Conservation (phyloP, 441 rosid species). For the Melastoma candidum region DNA sequence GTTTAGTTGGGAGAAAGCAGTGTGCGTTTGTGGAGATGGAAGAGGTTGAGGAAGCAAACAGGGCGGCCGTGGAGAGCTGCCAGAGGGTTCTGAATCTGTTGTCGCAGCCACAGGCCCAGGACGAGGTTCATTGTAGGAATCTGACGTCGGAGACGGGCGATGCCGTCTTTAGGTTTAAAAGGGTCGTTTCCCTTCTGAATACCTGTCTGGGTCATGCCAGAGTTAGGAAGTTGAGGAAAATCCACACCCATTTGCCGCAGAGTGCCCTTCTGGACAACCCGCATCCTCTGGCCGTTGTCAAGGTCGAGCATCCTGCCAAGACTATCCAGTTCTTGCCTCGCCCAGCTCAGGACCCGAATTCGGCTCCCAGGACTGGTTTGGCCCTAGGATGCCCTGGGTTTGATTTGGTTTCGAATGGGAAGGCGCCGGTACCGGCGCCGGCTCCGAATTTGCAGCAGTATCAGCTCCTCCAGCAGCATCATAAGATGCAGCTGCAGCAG, state of each 20-base stretch:
- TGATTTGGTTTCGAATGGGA: conserved; percentile 49
- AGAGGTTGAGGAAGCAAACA: conserved; percentile 80
- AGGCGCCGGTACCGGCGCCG: conserved; percentile 26
- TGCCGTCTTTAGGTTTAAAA: conserved; percentile 74
- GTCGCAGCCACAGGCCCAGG: conserved; percentile 50
- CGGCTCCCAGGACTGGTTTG: conserved; percentile 41
- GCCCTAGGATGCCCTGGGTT: conserved; percentile 39
- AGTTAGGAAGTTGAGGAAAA: conserved; percentile 58
- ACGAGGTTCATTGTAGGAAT: conserved; percentile 40
- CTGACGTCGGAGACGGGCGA: conserved; percentile 64
- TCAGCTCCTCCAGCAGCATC: conserved; percentile 36
- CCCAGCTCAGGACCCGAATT: conserved; percentile 41
- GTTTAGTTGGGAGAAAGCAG: neutral
- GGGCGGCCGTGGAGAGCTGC: conserved; percentile 66
- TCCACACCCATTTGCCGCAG: conserved; percentile 37
- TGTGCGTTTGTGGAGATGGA: conserved; percentile 37
- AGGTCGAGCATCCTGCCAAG: conserved; percentile 36
- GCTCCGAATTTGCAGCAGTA: conserved; percentile 22
- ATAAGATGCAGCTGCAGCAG: conserved; percentile 24
- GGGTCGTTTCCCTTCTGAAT: conserved; percentile 60
- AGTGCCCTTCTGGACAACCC: conserved; percentile 45
- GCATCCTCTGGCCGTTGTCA: conserved; percentile 14
- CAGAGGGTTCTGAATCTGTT: conserved; percentile 46
- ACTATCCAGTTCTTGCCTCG: conserved; percentile 38
- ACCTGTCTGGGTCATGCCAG: conserved; percentile 81